Base-by-base conservation (phyloP, 2,329 filamentous ascomycete species). In the Clonostachys solani region DNA sequence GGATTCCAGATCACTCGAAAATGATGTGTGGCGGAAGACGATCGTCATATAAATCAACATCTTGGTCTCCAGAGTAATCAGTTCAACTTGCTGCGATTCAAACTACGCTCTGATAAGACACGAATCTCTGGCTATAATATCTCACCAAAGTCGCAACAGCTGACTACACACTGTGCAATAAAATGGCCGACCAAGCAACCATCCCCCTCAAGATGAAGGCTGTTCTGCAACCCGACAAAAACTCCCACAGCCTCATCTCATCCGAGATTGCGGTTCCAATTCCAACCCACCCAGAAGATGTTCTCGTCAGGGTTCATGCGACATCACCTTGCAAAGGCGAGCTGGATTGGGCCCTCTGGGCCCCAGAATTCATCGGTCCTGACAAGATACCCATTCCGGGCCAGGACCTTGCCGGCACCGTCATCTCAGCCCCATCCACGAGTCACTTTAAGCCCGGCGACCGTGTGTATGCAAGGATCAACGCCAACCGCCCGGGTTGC, bases 361-460 rank as follows among this genome's bases (percentile, higher is more conserved):
- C 52, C 5, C 52, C 57, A 5, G 50, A 52, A 5, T 48, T 56
- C 10, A 52, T 56, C 37, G 51, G 54, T 9, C 50, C 49, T 7
- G 52, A 53, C 45, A 55, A 54, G 46, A 50, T 51, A 12, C 59
- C 58, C 33, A 56, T 64, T 2, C 60, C 63, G 1, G 59, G 68
- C 40, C 63, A 66, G 37, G 69, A 72, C 47, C 54, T 70, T 17
- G 57, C 66, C 1, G 69, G 68, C 9, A 60, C 57, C 3, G 67
- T 73, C 12, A 56, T 66, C 12, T 46, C 50, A 2, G 54, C 62
- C 1, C 57, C 64, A 1, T 41, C 50, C 0, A 40, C 41, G 36
- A 60, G 58, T 16, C 48, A 46, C 8, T 69, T 55, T 47, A 54
- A 13, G 29, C 44, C 56, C 1, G 69, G 66, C 5, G 60, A 65